These are phyloP conservation scores for Tothia fuscella DNA, from an alignment of 2,329 filamentous ascomycete species.

Conservation along the genomic window DNA sequence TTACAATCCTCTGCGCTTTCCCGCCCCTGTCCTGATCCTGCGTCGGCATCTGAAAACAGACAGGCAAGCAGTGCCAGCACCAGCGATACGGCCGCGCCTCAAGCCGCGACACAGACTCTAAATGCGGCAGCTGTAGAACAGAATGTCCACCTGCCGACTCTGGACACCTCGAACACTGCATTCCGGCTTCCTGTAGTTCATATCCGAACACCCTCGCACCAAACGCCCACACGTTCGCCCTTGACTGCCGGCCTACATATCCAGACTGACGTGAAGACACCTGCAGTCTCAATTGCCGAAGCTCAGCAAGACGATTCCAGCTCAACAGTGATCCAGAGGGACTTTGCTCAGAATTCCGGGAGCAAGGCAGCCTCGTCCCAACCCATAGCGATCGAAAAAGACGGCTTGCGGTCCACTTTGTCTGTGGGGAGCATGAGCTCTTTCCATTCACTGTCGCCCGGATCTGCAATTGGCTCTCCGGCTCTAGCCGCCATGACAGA, in stretches of 20 bases:
- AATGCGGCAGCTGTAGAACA: background rate
- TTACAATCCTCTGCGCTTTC: too few species aligned
- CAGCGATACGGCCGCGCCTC: background rate
- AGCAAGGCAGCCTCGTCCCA: slow-evolving; percentile 8
- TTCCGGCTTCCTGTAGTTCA: slow-evolving; percentile 1
- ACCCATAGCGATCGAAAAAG: slow-evolving; percentile 10
- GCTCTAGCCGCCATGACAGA: slow-evolving; percentile 36
- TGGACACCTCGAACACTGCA: background rate
- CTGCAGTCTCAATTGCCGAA: too few species aligned
- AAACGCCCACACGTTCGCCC: slow-evolving; percentile 17
- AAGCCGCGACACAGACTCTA: background rate
- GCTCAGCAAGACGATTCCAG: too few species aligned
- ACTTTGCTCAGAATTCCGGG: slow-evolving; percentile 11
- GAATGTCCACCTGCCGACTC: background rate
- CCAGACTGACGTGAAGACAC: slow-evolving; percentile 18
- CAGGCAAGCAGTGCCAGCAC: background rate
- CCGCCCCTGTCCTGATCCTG: background rate
- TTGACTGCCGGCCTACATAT: slow-evolving; percentile 20
- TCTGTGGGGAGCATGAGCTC: slow-evolving; percentile 30
- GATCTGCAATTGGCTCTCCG: slow-evolving; percentile 35
- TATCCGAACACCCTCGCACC: slow-evolving; percentile 6
- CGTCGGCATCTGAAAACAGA: background rate
- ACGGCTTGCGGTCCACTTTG: slow-evolving; percentile 22
- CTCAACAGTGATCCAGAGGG: too few species aligned
- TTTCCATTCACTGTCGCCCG: slow-evolving; percentile 30